phyloP scores from a whole-genome alignment of 495 filamentous ascomycete species.

The Talaromyces borbonicus region DNA sequence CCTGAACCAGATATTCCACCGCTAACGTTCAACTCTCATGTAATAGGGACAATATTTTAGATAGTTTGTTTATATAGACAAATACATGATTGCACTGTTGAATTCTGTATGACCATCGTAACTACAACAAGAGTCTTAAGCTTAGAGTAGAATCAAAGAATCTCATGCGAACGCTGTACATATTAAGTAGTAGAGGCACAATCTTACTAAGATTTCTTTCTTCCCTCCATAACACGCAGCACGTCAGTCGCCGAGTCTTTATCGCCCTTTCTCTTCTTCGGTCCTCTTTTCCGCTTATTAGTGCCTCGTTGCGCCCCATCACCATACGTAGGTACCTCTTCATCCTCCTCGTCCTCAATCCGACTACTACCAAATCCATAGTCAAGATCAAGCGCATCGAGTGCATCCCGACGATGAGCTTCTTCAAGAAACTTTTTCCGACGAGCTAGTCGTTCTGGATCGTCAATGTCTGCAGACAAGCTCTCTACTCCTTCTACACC shows the following conservation, averaged over 20 bases:
- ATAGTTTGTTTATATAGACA: no score
- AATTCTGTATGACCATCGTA: no score
- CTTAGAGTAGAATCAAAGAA: no score
- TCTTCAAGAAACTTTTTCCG: slow-evolving; percentile 66
- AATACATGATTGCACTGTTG: no score
- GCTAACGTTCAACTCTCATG: slow-evolving; percentile 1
- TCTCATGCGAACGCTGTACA: no score
- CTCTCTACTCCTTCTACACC: slow-evolving; percentile 30
- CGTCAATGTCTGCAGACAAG: slow-evolving; percentile 35
- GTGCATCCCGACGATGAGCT: slow-evolving; percentile 43
- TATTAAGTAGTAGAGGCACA: no score
- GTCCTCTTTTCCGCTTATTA: slow-evolving; percentile 67
- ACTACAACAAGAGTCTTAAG: no score
- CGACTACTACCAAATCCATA: slow-evolving; percentile 85
- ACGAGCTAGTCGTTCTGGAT: slow-evolving; percentile 47
- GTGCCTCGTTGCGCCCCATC: slow-evolving; percentile 41
- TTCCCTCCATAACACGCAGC: slow-evolving; percentile 65
- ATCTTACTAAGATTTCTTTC: slow-evolving; percentile 35
- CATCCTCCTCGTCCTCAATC: slow-evolving; percentile 74
- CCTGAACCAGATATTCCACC: slow-evolving; percentile 4
- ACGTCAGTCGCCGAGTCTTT: slow-evolving; percentile 73
- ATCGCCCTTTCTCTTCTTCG: slow-evolving; percentile 83
- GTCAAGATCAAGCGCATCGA: slow-evolving; percentile 89
- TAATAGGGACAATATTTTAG: no score
- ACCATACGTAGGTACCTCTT: slow-evolving; percentile 57